Evolutionary conservation across 73 alveolate species (phyloP).

Genomic region (Stentor coeruleus): DNA sequence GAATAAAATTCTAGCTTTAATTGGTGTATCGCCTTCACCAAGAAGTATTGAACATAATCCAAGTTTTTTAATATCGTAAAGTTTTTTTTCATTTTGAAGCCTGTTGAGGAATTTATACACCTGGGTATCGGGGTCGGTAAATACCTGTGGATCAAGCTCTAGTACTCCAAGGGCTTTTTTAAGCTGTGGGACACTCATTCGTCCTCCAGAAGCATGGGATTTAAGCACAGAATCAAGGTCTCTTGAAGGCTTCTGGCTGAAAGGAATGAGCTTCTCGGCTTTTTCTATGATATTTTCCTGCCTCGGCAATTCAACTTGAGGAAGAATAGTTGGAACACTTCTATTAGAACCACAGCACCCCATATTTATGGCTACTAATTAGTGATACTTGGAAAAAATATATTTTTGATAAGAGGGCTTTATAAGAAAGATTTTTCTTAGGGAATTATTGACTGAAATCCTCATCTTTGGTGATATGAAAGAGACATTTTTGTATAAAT

Average conservation of each 20-base stretch:
- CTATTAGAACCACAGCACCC: background rate
- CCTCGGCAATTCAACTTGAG: background rate
- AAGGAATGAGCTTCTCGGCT: slow-evolving; percentile 10
- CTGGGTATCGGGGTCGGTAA: slow-evolving; percentile 15
- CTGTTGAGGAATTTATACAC: slow-evolving; percentile 10
- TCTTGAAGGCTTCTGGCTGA: slow-evolving; percentile 8
- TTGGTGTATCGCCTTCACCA: background rate
- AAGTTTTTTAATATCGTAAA: background rate
- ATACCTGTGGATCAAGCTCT: background rate
- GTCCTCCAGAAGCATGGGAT: background rate
- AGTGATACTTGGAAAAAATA: background rate
- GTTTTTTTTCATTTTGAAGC: background rate
- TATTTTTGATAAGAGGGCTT: slow-evolving; percentile 1
- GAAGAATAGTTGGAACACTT: background rate
- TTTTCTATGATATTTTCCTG: background rate
- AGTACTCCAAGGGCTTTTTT: background rate
- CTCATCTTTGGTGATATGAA: background rate
- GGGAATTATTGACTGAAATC: background rate
- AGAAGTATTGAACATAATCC: background rate
- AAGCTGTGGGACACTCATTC: slow-evolving; percentile 15
- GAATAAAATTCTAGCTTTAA: background rate
- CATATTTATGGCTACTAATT: background rate
- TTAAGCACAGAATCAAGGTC: background rate
- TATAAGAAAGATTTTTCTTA: slow-evolving; percentile 7
- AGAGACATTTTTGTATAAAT: background rate